phyloP scores from a whole-genome alignment of 2,329 filamentous ascomycete species.

The Exophiala mesophila region DNA sequence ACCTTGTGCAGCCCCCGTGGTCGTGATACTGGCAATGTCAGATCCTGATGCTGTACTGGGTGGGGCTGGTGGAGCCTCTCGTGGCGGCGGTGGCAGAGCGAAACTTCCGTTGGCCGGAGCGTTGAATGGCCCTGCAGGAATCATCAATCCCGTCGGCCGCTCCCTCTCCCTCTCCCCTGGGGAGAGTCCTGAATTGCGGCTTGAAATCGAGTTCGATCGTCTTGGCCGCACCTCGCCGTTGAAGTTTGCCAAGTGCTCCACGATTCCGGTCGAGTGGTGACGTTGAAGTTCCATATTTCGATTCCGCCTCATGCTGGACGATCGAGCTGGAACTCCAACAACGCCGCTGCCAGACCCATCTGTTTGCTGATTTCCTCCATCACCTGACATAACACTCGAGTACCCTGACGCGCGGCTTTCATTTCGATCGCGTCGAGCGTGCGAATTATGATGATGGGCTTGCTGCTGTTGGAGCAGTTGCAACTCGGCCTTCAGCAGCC shows the following conservation, averaged over 20 bases:
- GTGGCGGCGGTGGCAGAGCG: constrained; percentile 18
- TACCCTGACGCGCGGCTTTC: constrained; percentile 24
- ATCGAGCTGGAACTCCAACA: constrained; percentile 25
- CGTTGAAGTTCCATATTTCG: constrained; percentile 31
- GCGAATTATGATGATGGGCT: constrained; percentile 20
- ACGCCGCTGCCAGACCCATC: constrained; percentile 16
- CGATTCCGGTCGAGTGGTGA: constrained; percentile 49
- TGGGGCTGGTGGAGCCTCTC: constrained; percentile 22
- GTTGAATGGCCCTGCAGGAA: constrained; percentile 23
- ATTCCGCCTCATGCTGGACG: constrained; percentile 31
- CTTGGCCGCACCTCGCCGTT: constrained; percentile 27
- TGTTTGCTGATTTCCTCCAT: constrained; percentile 12
- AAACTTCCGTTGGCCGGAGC: constrained; percentile 25
- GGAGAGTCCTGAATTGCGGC: constrained; percentile 15
- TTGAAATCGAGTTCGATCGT: constrained; percentile 23
- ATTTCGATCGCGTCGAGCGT: constrained; percentile 20
- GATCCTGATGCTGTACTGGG: constrained; percentile 20
- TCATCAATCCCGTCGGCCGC: constrained; percentile 16
- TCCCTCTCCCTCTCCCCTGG: constrained; percentile 14
- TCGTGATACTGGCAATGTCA: constrained; percentile 20
- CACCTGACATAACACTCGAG: constrained; percentile 18
- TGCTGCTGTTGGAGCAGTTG: constrained; percentile 56
- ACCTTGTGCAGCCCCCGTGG: neutral
- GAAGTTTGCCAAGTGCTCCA: constrained; percentile 36
- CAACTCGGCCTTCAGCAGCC: constrained; percentile 56